These are phyloP conservation scores for Alternaria sp. DNA, from an alignment of 2,329 filamentous ascomycete genomes.

Conservation along the genomic window DNA sequence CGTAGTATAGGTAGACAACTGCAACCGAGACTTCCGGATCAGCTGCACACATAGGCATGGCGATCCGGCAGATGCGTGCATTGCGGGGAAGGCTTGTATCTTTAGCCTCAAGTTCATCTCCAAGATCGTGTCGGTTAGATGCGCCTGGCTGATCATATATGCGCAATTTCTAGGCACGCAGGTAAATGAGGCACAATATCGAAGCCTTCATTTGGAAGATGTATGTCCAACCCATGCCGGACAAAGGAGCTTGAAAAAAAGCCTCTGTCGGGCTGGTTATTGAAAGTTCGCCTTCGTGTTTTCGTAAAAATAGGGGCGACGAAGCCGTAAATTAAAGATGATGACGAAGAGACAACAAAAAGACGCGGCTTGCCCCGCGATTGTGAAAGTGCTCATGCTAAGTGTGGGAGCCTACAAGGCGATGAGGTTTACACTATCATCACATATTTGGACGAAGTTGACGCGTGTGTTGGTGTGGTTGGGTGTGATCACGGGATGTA, in stretches of 20 bases:
- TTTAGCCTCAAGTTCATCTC: slow-evolving; percentile 23
- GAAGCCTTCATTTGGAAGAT: not conserved
- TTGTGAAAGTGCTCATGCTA: not conserved
- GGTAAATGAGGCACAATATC: slow-evolving; percentile 40
- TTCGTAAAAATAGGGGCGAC: not conserved
- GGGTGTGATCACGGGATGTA: not conserved
- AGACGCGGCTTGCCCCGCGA: not conserved
- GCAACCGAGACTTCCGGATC: slow-evolving; percentile 17
- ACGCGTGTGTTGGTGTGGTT: not conserved
- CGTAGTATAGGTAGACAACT: not conserved
- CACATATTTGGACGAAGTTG: not conserved
- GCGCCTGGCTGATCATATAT: slow-evolving; percentile 20
- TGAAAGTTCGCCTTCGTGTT: not conserved
- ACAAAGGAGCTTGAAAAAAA: not conserved
- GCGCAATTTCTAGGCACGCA: slow-evolving; percentile 35
- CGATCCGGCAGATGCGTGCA: slow-evolving; percentile 42
- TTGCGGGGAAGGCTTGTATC: slow-evolving; percentile 45
- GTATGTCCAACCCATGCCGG: slow-evolving; percentile 11
- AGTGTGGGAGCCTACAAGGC: not conserved
- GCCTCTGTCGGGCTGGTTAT: not conserved
- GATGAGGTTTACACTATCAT: not conserved
- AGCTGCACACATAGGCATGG: slow-evolving; percentile 21
- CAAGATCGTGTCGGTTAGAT: slow-evolving; percentile 28
- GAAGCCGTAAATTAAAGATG: not conserved
- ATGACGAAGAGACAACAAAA: not conserved